These are phyloP conservation scores for Durio zibethinus DNA, from an alignment of 345 rosid species.

Conservation along the genomic window DNA sequence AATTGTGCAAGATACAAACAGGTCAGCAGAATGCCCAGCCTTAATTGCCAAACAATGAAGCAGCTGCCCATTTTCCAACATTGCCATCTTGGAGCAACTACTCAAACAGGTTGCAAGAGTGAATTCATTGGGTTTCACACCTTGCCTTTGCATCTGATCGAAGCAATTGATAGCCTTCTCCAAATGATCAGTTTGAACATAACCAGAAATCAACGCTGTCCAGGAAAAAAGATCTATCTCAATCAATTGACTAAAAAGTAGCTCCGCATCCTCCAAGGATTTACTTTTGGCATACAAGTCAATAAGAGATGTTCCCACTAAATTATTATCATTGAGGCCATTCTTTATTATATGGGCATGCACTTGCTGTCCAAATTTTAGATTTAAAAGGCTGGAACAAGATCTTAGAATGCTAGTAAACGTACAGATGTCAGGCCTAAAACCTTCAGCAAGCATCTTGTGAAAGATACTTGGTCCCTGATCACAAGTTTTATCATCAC, in stretches of 20 bases:
- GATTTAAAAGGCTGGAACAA: constrained; percentile 29
- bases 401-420: constrained; percentile 33
- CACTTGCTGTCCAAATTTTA: constrained; percentile 37
- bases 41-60: constrained; percentile 36
- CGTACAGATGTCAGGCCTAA: constrained; percentile 31
- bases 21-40: constrained; percentile 25
- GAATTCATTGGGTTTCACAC: constrained; percentile 41
- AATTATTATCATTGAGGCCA: constrained; percentile 24
- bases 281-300: constrained; percentile 38
- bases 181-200: constrained; percentile 27
- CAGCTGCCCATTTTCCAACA: constrained; percentile 34
- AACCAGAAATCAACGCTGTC: constrained; percentile 36
- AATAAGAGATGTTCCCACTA: constrained; percentile 41
- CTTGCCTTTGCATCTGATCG: constrained; percentile 33
- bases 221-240: constrained; percentile 29
- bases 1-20: constrained; percentile 32
- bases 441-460: constrained; percentile 35
- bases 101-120: constrained; percentile 40
- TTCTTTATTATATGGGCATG: constrained; percentile 37
- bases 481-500: constrained; percentile 20
- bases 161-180: constrained; percentile 34
- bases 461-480: constrained; percentile 29
- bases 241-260: constrained; percentile 26
- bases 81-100: constrained; percentile 30
- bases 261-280: constrained; percentile 34